Evolutionary conservation across 2,329 filamentous ascomycete genomes (phyloP).

Genomic region (Claviceps sp.): DNA sequence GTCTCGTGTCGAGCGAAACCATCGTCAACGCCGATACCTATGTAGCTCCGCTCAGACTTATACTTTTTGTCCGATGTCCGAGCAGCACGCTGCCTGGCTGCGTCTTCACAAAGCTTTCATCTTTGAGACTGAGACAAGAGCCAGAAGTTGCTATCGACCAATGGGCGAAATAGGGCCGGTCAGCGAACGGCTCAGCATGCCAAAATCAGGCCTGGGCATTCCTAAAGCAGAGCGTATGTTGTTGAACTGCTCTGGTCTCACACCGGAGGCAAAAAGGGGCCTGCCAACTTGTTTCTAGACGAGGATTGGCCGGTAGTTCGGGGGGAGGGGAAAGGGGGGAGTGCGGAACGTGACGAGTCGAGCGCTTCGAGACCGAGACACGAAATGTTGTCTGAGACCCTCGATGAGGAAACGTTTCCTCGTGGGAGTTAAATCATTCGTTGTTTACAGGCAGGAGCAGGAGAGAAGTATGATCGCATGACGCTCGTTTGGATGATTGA

Average conservation of each 20-base stretch:
- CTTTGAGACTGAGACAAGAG: neutral
- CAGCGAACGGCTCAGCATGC: neutral
- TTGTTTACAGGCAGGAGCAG: neutral
- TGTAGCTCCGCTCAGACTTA: neutral
- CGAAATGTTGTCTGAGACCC: neutral
- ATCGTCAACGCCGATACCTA: neutral
- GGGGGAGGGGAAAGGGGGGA: neutral
- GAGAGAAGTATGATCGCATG: neutral
- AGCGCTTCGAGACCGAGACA: slow-evolving; percentile 1
- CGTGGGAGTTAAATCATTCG: neutral
- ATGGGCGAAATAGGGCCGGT: neutral
- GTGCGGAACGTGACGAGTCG: slow-evolving; percentile 1
- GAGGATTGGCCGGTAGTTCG: neutral
- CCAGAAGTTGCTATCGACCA: neutral
- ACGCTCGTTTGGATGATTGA: neutral
- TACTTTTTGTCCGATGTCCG: neutral
- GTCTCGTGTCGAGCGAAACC: neutral
- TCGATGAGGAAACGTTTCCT: neutral
- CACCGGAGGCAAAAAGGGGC: neutral
- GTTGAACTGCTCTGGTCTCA: neutral
- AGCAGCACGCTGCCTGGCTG: neutral
- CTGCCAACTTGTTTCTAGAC: neutral
- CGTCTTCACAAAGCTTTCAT: neutral
- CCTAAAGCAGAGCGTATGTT: neutral
- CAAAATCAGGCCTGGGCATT: neutral